These are phyloP conservation scores for Cenchrus americanus DNA, from an alignment of 176 grass and related monocot species.

Conservation along the genomic window DNA sequence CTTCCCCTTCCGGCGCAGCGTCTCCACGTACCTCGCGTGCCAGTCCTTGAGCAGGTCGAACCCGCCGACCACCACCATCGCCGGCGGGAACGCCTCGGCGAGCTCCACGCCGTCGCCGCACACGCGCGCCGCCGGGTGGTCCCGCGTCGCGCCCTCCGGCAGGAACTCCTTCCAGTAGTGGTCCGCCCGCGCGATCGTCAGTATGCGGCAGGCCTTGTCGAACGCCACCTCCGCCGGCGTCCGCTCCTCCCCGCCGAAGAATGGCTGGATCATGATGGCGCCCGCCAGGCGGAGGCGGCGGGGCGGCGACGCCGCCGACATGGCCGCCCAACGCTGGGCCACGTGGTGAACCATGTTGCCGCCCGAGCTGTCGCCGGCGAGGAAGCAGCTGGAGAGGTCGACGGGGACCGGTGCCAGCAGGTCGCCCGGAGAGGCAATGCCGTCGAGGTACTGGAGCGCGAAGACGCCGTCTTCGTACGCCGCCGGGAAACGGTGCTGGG, in stretches of 20 bases:
- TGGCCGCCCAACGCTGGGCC: background rate
- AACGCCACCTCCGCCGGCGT: conserved; percentile 69
- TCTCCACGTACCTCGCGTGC: conserved; percentile 64
- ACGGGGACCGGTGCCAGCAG: conserved; percentile 1
- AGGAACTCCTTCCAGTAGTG: conserved; percentile 91
- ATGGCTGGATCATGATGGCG: conserved; percentile 74
- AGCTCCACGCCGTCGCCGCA: conserved; percentile 27
- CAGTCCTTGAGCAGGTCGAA: conserved; percentile 81
- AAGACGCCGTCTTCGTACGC: conserved; percentile 68
- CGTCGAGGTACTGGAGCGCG: conserved; percentile 68
- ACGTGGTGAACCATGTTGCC: conserved; percentile 82
- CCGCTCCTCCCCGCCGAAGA: conserved; percentile 84
- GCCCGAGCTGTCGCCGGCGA: conserved; percentile 79
- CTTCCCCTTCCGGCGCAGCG: conserved; percentile 45
- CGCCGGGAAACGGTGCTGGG: conserved; percentile 65
- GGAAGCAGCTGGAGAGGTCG: conserved; percentile 62
- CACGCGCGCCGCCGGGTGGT: conserved; percentile 53
- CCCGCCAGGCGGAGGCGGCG: conserved; percentile 1
- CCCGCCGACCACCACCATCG: conserved; percentile 56
- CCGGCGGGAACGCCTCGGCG: conserved; percentile 51
- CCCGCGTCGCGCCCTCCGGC: conserved; percentile 54
- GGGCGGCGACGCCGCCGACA: conserved; percentile 48
- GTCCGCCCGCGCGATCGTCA: conserved; percentile 48
- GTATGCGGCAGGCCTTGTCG: conserved; percentile 24
- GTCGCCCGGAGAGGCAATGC: background rate